These are phyloP conservation scores for Oryza meridionalis DNA, from an alignment of 176 grass and related monocot species.

Conservation along the genomic window DNA sequence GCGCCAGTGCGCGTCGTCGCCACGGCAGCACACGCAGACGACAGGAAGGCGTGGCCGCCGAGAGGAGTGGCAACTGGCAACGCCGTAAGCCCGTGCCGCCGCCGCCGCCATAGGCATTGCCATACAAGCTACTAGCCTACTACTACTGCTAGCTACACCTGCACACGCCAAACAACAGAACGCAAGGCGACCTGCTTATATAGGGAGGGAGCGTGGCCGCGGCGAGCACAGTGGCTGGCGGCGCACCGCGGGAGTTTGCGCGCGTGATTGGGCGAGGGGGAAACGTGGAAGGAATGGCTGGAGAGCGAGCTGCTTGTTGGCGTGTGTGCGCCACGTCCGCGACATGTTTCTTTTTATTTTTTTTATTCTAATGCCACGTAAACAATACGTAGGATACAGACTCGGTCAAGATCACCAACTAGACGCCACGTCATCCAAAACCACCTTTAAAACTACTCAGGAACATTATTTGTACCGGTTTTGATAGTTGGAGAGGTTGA, in stretches of 20 bases:
- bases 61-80: neutral
- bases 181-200: too few species aligned
- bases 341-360: too few species aligned
- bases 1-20: neutral
- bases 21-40: neutral
- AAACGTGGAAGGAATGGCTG: conserved; percentile 43
- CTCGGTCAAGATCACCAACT: too few species aligned
- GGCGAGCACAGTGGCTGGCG: neutral
- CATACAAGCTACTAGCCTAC: neutral
- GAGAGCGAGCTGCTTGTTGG: neutral
- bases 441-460: too few species aligned
- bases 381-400: too few species aligned
- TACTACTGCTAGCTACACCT: too few species aligned
- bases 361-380: too few species aligned
- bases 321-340: conserved; percentile 42
- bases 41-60: neutral
- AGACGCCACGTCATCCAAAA: too few species aligned
- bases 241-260: neutral
- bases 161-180: too few species aligned
- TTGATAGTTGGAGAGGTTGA: too few species aligned
- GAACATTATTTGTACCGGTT: too few species aligned
- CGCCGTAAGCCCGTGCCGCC: neutral
- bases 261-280: conserved; percentile 33
- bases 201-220: neutral
- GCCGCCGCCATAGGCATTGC: conserved; percentile 28